These are phyloP conservation scores for Aureobasidium sp. DNA, from an alignment of 2,329 filamentous ascomycete species.

Conservation along the genomic window DNA sequence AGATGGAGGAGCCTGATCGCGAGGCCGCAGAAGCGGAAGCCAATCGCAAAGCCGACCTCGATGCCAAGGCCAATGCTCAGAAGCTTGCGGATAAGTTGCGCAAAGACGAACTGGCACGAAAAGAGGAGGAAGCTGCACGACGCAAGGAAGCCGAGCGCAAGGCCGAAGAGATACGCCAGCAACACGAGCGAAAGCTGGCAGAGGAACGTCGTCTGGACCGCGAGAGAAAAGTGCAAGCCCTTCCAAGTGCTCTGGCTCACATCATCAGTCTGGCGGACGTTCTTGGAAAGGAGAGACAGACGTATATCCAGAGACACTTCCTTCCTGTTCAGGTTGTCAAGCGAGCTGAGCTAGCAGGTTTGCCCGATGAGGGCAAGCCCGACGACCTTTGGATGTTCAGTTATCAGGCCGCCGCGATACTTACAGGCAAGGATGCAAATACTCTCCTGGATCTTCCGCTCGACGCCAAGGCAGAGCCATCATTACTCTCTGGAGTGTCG, in stretches of 20 bases:
- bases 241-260: slow-evolving; percentile 14
- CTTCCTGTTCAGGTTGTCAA: slow-evolving; percentile 14
- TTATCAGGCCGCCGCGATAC: slow-evolving; percentile 15
- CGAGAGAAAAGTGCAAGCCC: slow-evolving; percentile 9
- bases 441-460: slow-evolving; percentile 10
- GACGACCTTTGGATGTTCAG: slow-evolving; percentile 15
- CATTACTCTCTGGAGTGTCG: not conserved
- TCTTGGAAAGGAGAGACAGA: not conserved
- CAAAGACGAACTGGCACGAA: slow-evolving; percentile 18
- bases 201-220: slow-evolving; percentile 11
- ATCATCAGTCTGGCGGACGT: slow-evolving; percentile 3
- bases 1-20: slow-evolving; percentile 14
- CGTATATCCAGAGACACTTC: slow-evolving; percentile 13
- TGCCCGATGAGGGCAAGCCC: not conserved
- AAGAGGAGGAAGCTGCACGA: slow-evolving; percentile 14
- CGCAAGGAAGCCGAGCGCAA: slow-evolving; percentile 16
- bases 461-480: slow-evolving; percentile 1
- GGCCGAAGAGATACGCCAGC: slow-evolving; percentile 18
- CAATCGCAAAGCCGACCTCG: slow-evolving; percentile 16
- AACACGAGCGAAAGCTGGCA: slow-evolving; percentile 15
- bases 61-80: slow-evolving; percentile 16
- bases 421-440: slow-evolving; percentile 8
- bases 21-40: slow-evolving; percentile 16
- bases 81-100: slow-evolving; percentile 19
- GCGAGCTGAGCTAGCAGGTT: slow-evolving; percentile 8